Percentiles rank a stretch among this genome's conserved stretches.
Conservation (phyloP, 2,329 filamentous ascomycete genomes). For the Pseudogymnoascus sp. region DNA sequence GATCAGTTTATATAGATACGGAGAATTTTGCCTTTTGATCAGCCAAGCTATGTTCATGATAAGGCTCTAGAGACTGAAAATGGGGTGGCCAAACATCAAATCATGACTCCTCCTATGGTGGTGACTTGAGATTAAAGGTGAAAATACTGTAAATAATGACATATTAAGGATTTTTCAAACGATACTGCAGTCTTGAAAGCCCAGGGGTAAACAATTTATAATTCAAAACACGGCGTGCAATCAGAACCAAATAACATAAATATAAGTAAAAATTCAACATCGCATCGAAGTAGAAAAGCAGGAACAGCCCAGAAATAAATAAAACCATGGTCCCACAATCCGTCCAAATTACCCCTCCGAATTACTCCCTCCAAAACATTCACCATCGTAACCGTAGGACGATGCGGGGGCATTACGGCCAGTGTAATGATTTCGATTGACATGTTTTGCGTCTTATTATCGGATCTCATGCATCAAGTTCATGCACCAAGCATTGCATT, state of each 20-base stretch:
- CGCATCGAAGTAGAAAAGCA: background rate
- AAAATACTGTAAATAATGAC: background rate
- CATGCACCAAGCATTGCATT: background rate
- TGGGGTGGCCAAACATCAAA: background rate
- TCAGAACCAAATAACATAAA: background rate
- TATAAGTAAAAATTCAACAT: background rate
- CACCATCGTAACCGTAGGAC: background rate
- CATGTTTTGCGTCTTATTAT: background rate
- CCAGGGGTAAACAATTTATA: background rate
- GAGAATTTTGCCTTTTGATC: background rate
- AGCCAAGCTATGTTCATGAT: background rate
- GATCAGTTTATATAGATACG: background rate
- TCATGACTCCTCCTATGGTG: background rate
- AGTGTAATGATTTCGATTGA: background rate
- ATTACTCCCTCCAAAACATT: too few relatives aligned
- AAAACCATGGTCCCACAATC: background rate
- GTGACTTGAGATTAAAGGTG: background rate
- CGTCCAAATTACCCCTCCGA: background rate
- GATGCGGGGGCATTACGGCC: background rate
- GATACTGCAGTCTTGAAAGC: background rate
- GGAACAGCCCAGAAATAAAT: background rate
- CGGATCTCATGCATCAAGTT: too few relatives aligned
- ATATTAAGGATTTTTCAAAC: background rate
- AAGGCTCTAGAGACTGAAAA: background rate
- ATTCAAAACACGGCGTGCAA: background rate